phyloP scores from a whole-genome alignment of 78 protist genomes.

The Emiliania huxleyi region DNA sequence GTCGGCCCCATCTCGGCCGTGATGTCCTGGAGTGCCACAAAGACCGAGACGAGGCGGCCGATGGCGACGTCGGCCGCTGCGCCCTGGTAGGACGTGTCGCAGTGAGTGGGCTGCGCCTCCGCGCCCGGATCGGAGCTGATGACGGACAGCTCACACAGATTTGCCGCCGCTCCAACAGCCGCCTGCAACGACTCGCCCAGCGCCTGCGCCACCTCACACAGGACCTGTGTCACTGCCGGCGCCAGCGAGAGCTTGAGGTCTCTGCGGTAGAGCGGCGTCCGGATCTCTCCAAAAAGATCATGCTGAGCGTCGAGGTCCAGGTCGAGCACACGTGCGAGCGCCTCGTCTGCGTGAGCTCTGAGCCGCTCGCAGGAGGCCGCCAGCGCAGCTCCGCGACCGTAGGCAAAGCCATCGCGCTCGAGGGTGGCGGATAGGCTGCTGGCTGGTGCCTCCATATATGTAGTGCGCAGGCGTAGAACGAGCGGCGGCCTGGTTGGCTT shows the following conservation, averaged over 20 bases:
- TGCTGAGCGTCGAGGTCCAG: not conserved
- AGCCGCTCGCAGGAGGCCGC: no score
- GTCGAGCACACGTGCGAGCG: not conserved
- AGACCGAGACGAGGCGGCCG: not conserved
- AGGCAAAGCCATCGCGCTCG: no score
- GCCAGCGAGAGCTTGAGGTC: not conserved
- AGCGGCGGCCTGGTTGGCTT: no score
- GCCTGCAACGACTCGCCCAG: not conserved
- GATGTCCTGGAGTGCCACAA: not conserved
- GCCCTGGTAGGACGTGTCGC: not conserved
- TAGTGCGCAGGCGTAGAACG: no score
- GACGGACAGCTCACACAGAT: not conserved
- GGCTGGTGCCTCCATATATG: no score
- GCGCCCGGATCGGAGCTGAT: not conserved
- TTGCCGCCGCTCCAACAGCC: not conserved
- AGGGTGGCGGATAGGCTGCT: no score
- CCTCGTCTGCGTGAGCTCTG: not conserved
- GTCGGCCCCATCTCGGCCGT: not conserved
- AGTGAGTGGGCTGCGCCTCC: not conserved
- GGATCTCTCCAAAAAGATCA: not conserved
- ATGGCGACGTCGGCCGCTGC: not conserved
- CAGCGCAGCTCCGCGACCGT: no score
- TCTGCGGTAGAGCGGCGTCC: not conserved
- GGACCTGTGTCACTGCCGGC: not conserved
- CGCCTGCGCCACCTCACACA: not conserved